Conservation (phyloP, 2,329 filamentous ascomycete genomes). For the Cytospora schulzeri region DNA sequence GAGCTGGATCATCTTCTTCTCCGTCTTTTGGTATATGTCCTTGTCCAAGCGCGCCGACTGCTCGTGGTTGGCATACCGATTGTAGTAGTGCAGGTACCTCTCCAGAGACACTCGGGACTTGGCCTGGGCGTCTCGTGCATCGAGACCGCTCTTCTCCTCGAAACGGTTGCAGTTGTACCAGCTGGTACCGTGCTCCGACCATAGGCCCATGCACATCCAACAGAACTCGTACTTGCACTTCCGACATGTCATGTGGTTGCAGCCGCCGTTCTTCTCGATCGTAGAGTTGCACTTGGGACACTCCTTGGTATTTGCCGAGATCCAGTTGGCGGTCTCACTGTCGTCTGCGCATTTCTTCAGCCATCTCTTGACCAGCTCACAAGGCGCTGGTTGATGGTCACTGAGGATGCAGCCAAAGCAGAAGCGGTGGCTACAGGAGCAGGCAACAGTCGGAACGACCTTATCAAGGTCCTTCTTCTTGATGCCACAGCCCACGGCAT, state of each 20-base stretch:
- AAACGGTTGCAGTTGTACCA: slow-evolving; percentile 99
- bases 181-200: slow-evolving; percentile 97
- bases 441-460: slow-evolving; percentile 88
- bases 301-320: slow-evolving; percentile 97
- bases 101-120: slow-evolving; percentile 88
- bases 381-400: slow-evolving; percentile 93
- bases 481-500: slow-evolving; percentile 84
- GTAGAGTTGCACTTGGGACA: slow-evolving; percentile 95
- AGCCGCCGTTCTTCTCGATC: slow-evolving; percentile 98
- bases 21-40: slow-evolving; percentile 92
- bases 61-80: slow-evolving; percentile 97
- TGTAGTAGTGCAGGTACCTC: slow-evolving; percentile 98
- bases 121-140: slow-evolving; percentile 89
- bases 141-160: slow-evolving; percentile 91
- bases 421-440: slow-evolving; percentile 81
- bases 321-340: slow-evolving; percentile 98
- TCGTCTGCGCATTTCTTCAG: slow-evolving; percentile 98
- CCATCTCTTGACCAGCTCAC: slow-evolving; percentile 90
- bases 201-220: slow-evolving; percentile 99
- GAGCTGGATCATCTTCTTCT: slow-evolving; percentile 98
- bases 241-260: slow-evolving; percentile 96
- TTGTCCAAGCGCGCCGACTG: slow-evolving; percentile 96
- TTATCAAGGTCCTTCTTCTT: slow-evolving; percentile 84
- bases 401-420: slow-evolving; percentile 91
- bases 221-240: slow-evolving; percentile 98